Conservation (phyloP, 192 early-diverging fungal species). For the Dissophora globulifera region DNA sequence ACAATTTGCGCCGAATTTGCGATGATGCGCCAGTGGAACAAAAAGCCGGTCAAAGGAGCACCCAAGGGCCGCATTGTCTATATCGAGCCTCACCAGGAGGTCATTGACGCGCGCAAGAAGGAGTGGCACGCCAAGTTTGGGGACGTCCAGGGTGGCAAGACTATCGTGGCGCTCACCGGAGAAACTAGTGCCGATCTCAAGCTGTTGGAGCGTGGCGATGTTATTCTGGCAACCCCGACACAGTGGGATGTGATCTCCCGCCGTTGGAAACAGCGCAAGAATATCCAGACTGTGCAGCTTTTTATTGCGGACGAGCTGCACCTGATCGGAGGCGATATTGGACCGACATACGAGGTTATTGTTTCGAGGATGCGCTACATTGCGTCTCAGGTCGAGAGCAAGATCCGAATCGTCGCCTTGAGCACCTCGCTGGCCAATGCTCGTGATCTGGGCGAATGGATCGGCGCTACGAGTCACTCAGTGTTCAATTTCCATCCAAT, state of each 20-base stretch:
- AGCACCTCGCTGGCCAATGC: slow-evolving; percentile 94
- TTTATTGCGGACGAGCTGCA: slow-evolving; percentile 96
- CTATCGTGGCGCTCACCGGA: slow-evolving; percentile 88
- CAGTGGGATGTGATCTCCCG: slow-evolving; percentile 97
- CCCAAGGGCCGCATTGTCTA: slow-evolving; percentile 83
- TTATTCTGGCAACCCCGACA: slow-evolving; percentile 88
- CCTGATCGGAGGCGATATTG: slow-evolving; percentile 89
- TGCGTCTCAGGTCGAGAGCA: slow-evolving; percentile 60
- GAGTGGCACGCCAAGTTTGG: slow-evolving; percentile 90
- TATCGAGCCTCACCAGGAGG: slow-evolving; percentile 89
- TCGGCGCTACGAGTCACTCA: slow-evolving; percentile 78
- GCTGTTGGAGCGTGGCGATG: slow-evolving; percentile 89
- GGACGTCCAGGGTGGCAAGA: slow-evolving; percentile 87
- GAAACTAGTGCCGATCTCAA: slow-evolving; percentile 92
- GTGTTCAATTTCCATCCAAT: slow-evolving; percentile 97
- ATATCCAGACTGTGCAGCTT: slow-evolving; percentile 88
- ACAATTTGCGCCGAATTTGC: slow-evolving; percentile 97
- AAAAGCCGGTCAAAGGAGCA: slow-evolving; percentile 46
- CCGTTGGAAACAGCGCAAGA: slow-evolving; percentile 94
- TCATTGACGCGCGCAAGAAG: slow-evolving; percentile 76
- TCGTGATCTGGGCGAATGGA: slow-evolving; percentile 98
- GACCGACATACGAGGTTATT: slow-evolving; percentile 93
- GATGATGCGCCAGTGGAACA: slow-evolving; percentile 86
- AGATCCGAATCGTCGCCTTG: slow-evolving; percentile 92
- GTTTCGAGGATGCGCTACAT: slow-evolving; percentile 96